phyloP scores from a whole-genome alignment of 331 rosid species.

The Rhamnella rubrinervis region DNA sequence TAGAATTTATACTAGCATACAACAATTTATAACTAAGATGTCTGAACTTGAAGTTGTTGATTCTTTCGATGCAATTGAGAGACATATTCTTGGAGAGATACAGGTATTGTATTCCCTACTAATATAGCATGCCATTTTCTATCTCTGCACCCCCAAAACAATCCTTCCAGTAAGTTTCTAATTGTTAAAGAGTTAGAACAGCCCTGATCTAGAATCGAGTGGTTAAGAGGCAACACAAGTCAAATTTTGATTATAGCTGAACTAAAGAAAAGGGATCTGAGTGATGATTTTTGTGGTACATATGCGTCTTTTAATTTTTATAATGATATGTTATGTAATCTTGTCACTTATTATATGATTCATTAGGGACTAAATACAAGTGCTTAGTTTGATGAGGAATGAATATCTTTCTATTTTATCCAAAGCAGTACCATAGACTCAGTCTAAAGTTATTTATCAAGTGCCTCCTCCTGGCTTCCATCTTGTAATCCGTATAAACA shows the following conservation, averaged over 20 bases:
- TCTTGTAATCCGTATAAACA: not conserved
- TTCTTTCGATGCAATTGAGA: slow-evolving; percentile 74
- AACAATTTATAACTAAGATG: slow-evolving; percentile 55
- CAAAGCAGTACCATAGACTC: not conserved
- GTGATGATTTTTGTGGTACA: not conserved
- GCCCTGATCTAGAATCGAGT: too few relatives aligned
- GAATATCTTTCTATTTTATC: not conserved
- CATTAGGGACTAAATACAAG: not conserved
- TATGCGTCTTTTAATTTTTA: not conserved
- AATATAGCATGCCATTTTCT: not conserved
- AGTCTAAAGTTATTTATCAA: not conserved
- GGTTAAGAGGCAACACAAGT: too few relatives aligned
- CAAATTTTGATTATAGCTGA: too few relatives aligned
- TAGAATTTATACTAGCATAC: slow-evolving; percentile 70
- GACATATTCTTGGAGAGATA: slow-evolving; percentile 67
- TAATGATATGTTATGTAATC: not conserved
- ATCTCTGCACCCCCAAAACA: too few relatives aligned
- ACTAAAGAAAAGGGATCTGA: not conserved
- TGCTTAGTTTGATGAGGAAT: not conserved
- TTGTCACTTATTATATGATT: not conserved
- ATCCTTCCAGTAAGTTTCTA: too few relatives aligned
- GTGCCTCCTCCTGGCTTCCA: not conserved
- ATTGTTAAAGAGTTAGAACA: too few relatives aligned
- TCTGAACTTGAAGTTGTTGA: slow-evolving; percentile 87
- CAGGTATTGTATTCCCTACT: slow-evolving; percentile 46